Evolutionary conservation across 352 stramenopile genomes (phyloP), one percentile per base, ranked within the genome.

Genomic region (Pythium angustatum): DNA sequence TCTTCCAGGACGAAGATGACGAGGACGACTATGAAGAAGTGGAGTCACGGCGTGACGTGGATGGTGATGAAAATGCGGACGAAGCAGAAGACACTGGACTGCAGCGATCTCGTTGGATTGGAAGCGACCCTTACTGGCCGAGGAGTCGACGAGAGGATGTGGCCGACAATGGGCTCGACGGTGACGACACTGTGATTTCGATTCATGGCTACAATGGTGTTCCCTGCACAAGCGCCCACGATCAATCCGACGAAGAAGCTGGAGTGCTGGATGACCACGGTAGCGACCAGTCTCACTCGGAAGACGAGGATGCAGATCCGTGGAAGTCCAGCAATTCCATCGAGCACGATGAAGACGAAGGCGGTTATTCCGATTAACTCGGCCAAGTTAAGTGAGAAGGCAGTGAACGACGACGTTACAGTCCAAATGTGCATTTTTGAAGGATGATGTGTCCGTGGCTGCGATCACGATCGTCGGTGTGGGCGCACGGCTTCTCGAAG

Each of bases 1-100:
- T 71, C 21, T 64, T 66, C 50, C 66, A 62, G 1, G 50, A 72
- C 40, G 49, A 66, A 38, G 48, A 64, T 14, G 53, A 66, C 28
- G 49, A 58, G 3, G 47, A 36, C 3, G 55, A 56, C 14, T 1
- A 44, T 27, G 55, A 47, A 7, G 17, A 64, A 28, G 54, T 50
- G 7, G 52, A 7, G 19, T 3, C 40, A 6, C 24, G 53, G 9
- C 21, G 53, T 27, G 48, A 53, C 24, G 21, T 12, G 5, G 26
- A 27, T 5, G 15, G 17, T 14, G 56, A 54, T 38, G 64, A 60
- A 21, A 51, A 10, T 60, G 45, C 28, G 2, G 28, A 17, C 31
- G 33, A 55, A 34, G 53, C 54, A 21, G 15, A 55, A 2, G 27
- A 54, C n/a, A 26, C 6, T 52, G 28, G 27, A 15, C 17, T 1